Base-by-base conservation (phyloP, 2,329 filamentous ascomycete species). In the Monosporascus sp. region DNA sequence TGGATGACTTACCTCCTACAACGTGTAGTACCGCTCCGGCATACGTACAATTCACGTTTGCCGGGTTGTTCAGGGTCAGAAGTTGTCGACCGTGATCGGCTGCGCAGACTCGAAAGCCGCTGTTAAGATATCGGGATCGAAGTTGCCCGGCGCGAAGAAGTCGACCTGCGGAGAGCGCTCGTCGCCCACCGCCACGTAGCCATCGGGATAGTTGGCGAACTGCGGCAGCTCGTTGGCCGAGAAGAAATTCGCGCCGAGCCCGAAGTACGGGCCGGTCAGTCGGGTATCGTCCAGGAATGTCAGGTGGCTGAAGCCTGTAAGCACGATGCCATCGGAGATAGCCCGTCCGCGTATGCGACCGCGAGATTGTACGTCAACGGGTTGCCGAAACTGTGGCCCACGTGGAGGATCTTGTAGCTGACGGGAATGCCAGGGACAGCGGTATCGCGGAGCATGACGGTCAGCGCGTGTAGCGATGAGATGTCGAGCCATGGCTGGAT, bases 1-100 rank as follows among this genome's bases (percentile, higher is more conserved):
- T 47, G 34, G 20, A 34, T 8, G 18, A 56, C 70, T 65, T 54
- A 75, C 74, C 67, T 55, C 82, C 82, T 27, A 80, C 84, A 53
- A 86, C 73, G 50, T 86, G 72, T 41, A 83, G 66, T 0, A 82
- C 80, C 0, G 82, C 79, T 0, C 81, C 82, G 2, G 62, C 66
- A 60, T 80, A 82, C 0, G 62, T 54, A 49, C 68, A 24, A 42
- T 61, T 52, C 20, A 54, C 54, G 5, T 59, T 58, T 0, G 68
- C 70, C 1, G 70, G 65, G 8, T 64, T 70, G 5, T 72, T 77
- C 5, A 85, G 65, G 1, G 81, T 85, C 36, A 86, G 65, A 2
- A 85, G 61, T 62, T 82, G 34, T 81, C 83, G 0, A 76, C 60
- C 0, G 82, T 76, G 11, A 81, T 77, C 0, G 82, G 81, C 61